These are phyloP conservation scores for Omphalotus guepiniiformis DNA, from an alignment of 768 basidiomycete species.

Conservation along the genomic window DNA sequence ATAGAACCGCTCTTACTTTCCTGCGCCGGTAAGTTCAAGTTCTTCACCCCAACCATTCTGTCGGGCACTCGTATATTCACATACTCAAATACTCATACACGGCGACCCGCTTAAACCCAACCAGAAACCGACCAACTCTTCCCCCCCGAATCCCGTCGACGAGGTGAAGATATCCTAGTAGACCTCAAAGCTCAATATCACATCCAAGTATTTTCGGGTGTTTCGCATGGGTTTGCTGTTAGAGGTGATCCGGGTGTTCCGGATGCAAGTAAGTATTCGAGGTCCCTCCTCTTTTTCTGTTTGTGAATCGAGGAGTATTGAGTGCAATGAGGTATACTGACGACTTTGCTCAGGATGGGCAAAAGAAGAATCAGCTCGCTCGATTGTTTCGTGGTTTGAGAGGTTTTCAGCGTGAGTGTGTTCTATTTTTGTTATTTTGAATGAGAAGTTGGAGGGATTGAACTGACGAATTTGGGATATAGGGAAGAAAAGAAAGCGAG, in stretches of 20 bases:
- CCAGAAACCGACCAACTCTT: conserved; percentile 52
- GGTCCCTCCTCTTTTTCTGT: too few relatives aligned
- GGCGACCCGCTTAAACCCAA: background rate
- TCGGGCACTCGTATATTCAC: background rate
- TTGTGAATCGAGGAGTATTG: too few relatives aligned
- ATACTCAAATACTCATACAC: conserved; percentile 14
- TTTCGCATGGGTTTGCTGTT: conserved; percentile 44
- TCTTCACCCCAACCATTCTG: too few relatives aligned
- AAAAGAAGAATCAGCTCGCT: too few relatives aligned
- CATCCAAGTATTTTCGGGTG: conserved; percentile 53
- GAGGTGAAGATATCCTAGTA: conserved; percentile 52
- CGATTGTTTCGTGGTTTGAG: too few relatives aligned
- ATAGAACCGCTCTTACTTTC: conserved; percentile 51
- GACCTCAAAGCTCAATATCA: conserved; percentile 49
- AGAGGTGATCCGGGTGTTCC: conserved; percentile 41
- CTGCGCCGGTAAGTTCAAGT: conserved; percentile 41
- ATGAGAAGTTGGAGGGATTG: too few relatives aligned
- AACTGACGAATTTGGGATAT: too few relatives aligned
- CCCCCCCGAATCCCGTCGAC: conserved; percentile 45
- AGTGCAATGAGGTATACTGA: too few relatives aligned
- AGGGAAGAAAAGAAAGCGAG: too few relatives aligned
- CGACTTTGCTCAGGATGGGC: too few relatives aligned
- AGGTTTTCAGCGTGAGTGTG: too few relatives aligned
- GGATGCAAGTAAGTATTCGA: conserved; percentile 35
- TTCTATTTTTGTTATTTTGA: too few relatives aligned